Conservation (phyloP, 257 asterid genomes). For the Jacaranda mimosifolia region DNA sequence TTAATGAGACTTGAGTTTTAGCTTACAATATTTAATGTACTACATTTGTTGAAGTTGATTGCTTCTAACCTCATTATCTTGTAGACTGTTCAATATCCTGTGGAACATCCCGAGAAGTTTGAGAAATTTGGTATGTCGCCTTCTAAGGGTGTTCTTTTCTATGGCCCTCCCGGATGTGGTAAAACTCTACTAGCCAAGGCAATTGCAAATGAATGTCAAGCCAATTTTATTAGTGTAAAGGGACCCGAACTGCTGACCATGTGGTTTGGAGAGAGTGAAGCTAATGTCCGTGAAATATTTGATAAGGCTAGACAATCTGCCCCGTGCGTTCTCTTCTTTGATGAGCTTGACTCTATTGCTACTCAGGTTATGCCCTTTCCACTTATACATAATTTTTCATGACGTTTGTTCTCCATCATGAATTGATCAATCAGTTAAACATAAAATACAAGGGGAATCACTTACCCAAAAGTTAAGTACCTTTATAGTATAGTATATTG, state of each 20-base stretch:
- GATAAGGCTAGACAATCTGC: slow-evolving; percentile 79
- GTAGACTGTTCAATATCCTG: slow-evolving; percentile 71
- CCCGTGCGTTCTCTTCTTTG: slow-evolving; percentile 75
- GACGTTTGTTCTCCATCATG: neutral
- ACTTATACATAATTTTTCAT: neutral
- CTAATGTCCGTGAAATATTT: slow-evolving; percentile 74
- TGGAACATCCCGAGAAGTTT: slow-evolving; percentile 69
- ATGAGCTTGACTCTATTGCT: slow-evolving; percentile 74
- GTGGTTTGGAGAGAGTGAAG: slow-evolving; percentile 86
- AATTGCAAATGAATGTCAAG: slow-evolving; percentile 73
- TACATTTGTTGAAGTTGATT: slow-evolving; percentile 1
- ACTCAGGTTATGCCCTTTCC: slow-evolving; percentile 58
- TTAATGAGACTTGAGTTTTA: neutral
- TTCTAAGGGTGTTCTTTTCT: slow-evolving; percentile 71
- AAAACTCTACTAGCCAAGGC: slow-evolving; percentile 76
- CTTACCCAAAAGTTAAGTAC: neutral
- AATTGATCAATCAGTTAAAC: neutral
- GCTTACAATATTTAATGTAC: neutral
- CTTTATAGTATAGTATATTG: neutral
- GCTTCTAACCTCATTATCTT: slow-evolving; percentile 22
- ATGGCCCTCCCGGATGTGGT: slow-evolving; percentile 82
- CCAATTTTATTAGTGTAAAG: slow-evolving; percentile 66
- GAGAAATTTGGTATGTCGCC: slow-evolving; percentile 76
- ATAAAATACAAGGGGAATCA: neutral
- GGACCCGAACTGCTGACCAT: slow-evolving; percentile 76